A percentile compares a stretch with the other conserved stretches of the same genome.
phyloP scores from a whole-genome alignment of 352 stramenopile genomes.

The Phytophthora pini region DNA sequence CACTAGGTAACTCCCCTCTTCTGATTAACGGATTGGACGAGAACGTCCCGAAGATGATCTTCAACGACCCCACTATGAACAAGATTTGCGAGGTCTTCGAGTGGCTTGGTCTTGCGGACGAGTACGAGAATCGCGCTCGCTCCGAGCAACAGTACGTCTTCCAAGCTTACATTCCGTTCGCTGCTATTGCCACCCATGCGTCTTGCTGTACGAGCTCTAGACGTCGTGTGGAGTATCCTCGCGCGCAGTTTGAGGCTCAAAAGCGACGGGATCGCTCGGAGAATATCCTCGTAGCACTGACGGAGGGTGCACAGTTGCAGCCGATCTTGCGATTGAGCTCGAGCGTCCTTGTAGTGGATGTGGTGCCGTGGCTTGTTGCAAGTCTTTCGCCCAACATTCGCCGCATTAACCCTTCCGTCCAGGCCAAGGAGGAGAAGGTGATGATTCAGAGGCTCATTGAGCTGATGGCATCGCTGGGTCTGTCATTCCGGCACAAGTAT shows the following conservation, averaged over 20 bases:
- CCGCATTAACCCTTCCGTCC: constrained; percentile 60
- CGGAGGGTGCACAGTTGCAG: constrained; percentile 68
- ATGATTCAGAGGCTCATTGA: constrained; percentile 75
- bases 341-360: constrained; percentile 71
- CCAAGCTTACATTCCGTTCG: constrained; percentile 72
- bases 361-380: constrained; percentile 76
- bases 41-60: constrained; percentile 89
- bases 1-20: constrained; percentile 80
- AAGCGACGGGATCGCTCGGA: constrained; percentile 62
- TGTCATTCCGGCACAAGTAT: constrained; percentile 80
- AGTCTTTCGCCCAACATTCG: constrained; percentile 73
- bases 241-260: constrained; percentile 60
- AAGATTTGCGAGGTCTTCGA: constrained; percentile 84
- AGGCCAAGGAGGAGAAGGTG: constrained; percentile 69
- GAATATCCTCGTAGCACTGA: constrained; percentile 74
- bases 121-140: constrained; percentile 65
- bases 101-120: constrained; percentile 84
- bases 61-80: constrained; percentile 91
- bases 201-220: constrained; percentile 80
- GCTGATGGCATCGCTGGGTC: constrained; percentile 77
- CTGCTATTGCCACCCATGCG: constrained; percentile 69
- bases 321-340: constrained; percentile 63
- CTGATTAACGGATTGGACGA: constrained; percentile 90
- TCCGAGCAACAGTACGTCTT: constrained; percentile 81
- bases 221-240: constrained; percentile 77